These are phyloP conservation scores for Suhomyces sp. DNA, from an alignment of 805 yeast species.

Conservation along the genomic window DNA sequence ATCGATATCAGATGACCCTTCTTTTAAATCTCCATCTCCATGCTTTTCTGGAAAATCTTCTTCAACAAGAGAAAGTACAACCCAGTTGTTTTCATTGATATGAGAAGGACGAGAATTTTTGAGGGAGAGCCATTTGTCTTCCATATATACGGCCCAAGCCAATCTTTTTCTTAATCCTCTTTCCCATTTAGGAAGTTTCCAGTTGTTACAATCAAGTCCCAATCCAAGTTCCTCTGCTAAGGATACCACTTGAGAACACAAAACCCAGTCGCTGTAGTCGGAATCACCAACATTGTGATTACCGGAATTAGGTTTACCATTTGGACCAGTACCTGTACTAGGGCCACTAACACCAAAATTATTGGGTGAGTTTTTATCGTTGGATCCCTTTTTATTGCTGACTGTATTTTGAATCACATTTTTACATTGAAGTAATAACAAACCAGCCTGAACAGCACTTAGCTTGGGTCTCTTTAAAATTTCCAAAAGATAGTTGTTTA, in stretches of 20 bases:
- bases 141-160: slow-evolving; percentile 94
- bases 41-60: slow-evolving; percentile 81
- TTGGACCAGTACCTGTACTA: not conserved
- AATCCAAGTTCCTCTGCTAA: slow-evolving; percentile 88
- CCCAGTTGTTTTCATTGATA: slow-evolving; percentile 73
- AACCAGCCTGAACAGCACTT: slow-evolving; percentile 89
- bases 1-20: slow-evolving; percentile 66
- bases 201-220: slow-evolving; percentile 83
- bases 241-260: slow-evolving; percentile 84
- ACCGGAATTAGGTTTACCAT: slow-evolving; percentile 1
- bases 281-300: slow-evolving; percentile 20
- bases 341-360: not conserved
- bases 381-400: slow-evolving; percentile 9
- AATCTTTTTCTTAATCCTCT: slow-evolving; percentile 80
- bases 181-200: slow-evolving; percentile 97
- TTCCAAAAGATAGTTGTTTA: slow-evolving; percentile 72
- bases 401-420: slow-evolving; percentile 29
- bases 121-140: slow-evolving; percentile 87
- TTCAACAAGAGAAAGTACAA: slow-evolving; percentile 62
- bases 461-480: slow-evolving; percentile 83
- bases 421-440: slow-evolving; percentile 69
- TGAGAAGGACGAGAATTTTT: slow-evolving; percentile 86
- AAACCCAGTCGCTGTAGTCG: slow-evolving; percentile 73
- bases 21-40: slow-evolving; percentile 49
- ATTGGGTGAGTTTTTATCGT: slow-evolving; percentile 15